These are phyloP conservation scores for Colletotrichum sojae DNA, from an alignment of 2,329 filamentous ascomycete species.

Conservation along the genomic window DNA sequence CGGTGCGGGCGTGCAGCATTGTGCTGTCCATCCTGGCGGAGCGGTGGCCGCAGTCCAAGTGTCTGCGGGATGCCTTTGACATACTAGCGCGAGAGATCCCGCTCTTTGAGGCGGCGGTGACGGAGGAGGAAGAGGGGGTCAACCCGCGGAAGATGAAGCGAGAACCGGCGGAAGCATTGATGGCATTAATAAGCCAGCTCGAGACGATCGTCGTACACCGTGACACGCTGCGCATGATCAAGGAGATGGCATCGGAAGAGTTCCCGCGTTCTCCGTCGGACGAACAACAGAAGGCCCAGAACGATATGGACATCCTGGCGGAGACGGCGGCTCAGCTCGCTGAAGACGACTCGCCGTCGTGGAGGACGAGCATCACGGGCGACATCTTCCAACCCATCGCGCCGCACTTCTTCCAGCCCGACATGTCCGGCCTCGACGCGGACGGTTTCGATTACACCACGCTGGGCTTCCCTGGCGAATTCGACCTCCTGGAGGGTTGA, in stretches of 20 bases:
- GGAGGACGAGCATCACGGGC: constrained; percentile 18
- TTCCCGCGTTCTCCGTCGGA: constrained; percentile 4
- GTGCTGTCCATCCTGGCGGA: constrained; percentile 53
- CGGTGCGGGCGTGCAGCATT: constrained; percentile 52
- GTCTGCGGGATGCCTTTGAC: constrained; percentile 52
- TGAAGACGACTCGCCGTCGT: constrained; percentile 14
- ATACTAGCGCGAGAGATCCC: constrained; percentile 47
- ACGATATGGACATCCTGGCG: background rate
- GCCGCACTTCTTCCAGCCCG: constrained; percentile 15
- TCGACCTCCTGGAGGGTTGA: background rate
- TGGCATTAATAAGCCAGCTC: constrained; percentile 6
- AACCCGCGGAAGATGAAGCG: constrained; percentile 1
- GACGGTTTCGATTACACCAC: background rate
- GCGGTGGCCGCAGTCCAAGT: constrained; percentile 52
- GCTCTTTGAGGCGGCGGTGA: background rate
- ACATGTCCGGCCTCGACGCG: background rate
- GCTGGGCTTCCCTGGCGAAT: constrained; percentile 4
- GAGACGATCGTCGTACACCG: constrained; percentile 16
- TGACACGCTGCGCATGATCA: constrained; percentile 27
- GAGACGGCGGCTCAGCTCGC: constrained; percentile 14
- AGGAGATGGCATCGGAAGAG: constrained; percentile 7
- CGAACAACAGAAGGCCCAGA: background rate
- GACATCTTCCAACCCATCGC: constrained; percentile 23
- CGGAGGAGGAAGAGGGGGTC: background rate
- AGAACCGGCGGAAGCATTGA: background rate